Conservation (phyloP, 2,329 filamentous ascomycete genomes). For the Nectriaceae sp. region DNA sequence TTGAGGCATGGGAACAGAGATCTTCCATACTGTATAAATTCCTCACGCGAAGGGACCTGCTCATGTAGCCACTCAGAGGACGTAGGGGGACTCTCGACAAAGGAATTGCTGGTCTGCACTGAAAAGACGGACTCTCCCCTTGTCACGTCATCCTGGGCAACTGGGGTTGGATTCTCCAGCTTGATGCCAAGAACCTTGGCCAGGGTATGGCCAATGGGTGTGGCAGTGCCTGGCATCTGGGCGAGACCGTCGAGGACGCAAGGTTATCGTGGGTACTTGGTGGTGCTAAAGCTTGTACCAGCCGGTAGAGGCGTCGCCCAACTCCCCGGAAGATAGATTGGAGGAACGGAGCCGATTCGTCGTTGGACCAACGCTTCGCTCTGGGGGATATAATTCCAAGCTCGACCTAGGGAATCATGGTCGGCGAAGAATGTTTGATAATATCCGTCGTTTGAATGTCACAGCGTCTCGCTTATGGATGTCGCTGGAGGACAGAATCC, state of each 20-base stretch:
- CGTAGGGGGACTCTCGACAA: conserved; percentile 80
- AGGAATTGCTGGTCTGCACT: conserved; percentile 70
- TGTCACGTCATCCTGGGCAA: conserved; percentile 60
- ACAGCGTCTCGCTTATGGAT: neutral
- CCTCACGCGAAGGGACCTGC: conserved; percentile 58
- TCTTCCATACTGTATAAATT: conserved; percentile 61
- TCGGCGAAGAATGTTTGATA: neutral
- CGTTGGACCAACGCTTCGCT: neutral
- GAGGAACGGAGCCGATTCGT: conserved; percentile 1
- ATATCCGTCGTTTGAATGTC: neutral
- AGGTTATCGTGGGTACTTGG: neutral
- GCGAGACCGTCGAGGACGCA: neutral
- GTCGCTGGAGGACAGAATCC: neutral
- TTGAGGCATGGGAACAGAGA: conserved; percentile 83
- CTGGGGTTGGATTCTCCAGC: conserved; percentile 57
- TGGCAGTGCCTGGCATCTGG: conserved; percentile 28
- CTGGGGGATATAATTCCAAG: neutral
- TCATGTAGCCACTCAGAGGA: conserved; percentile 70
- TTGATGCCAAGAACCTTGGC: conserved; percentile 85
- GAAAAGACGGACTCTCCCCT: conserved; percentile 81
- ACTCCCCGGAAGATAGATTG: neutral
- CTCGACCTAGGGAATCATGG: neutral
- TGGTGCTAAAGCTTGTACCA: neutral
- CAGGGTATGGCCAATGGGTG: conserved; percentile 69
- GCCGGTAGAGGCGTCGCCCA: neutral